Evolutionary conservation across 2,329 filamentous ascomycete genomes (phyloP).

Genomic region (Cryphonectria carpinicola): DNA sequence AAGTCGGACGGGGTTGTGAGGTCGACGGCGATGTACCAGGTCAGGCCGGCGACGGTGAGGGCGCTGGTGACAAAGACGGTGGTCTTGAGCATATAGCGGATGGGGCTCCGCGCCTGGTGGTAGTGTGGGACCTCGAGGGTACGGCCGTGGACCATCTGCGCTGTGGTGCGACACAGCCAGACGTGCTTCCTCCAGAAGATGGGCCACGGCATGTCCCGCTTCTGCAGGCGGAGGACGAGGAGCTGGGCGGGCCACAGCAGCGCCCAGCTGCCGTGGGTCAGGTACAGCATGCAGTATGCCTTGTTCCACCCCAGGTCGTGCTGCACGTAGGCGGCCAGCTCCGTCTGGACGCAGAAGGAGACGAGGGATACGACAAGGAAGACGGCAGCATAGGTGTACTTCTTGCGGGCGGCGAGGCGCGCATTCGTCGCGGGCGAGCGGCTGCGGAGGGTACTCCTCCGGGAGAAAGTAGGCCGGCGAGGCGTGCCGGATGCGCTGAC

Average conservation of each 20-base stretch:
- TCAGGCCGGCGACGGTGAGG: conserved; percentile 86
- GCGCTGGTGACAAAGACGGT: conserved; percentile 83
- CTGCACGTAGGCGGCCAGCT: conserved; percentile 94
- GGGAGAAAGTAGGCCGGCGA: conserved; percentile 47
- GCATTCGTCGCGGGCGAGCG: conserved; percentile 71
- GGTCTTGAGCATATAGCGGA: conserved; percentile 75
- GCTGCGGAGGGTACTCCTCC: conserved; percentile 74
- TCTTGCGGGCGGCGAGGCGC: conserved; percentile 70
- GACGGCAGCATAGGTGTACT: conserved; percentile 84
- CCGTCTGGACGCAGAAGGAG: conserved; percentile 91
- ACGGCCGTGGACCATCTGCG: conserved; percentile 83
- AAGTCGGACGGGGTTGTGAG: conserved; percentile 91
- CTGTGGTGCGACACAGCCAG: conserved; percentile 55
- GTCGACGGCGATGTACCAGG: conserved; percentile 95
- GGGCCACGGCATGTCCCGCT: conserved; percentile 76
- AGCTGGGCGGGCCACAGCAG: conserved; percentile 88
- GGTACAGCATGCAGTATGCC: conserved; percentile 99
- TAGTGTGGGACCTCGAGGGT: conserved; percentile 67
- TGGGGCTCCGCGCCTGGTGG: conserved; percentile 45
- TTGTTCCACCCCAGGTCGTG: conserved; percentile 93
- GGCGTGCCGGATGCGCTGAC: conserved; percentile 37
- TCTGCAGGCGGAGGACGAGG: conserved; percentile 76
- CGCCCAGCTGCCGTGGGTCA: conserved; percentile 94
- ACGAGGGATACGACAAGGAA: conserved; percentile 84
- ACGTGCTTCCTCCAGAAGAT: conserved; percentile 77